Evolutionary conservation across 2,329 filamentous ascomycete species (phyloP).

Genomic region (Penicillium sp.): DNA sequence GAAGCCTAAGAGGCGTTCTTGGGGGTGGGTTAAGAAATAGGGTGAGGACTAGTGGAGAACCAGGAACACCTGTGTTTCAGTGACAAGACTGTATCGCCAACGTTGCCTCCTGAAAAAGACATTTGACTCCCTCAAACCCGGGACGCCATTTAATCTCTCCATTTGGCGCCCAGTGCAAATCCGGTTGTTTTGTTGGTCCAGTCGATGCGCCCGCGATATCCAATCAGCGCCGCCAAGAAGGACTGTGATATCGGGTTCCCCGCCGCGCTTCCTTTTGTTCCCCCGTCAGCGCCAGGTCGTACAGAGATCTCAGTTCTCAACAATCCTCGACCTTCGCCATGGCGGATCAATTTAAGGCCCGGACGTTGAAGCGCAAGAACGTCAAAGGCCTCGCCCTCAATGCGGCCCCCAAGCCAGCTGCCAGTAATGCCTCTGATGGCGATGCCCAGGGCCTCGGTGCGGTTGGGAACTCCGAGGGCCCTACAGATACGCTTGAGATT

Average conservation of each 20-base stretch:
- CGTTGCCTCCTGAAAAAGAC: background rate
- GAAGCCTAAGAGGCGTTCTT: background rate
- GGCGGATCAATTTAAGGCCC: slow-evolving; percentile 61
- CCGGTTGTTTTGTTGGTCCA: slow-evolving; percentile 17
- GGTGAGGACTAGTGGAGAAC: slow-evolving; percentile 19
- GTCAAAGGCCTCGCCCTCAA: slow-evolving; percentile 91
- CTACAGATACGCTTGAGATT: slow-evolving; percentile 79
- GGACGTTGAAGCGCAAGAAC: slow-evolving; percentile 98
- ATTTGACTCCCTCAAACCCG: background rate
- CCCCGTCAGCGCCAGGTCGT: slow-evolving; percentile 11
- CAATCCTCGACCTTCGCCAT: slow-evolving; percentile 36
- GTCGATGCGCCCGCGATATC: slow-evolving; percentile 25
- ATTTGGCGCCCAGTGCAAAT: slow-evolving; percentile 20
- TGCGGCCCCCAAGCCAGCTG: slow-evolving; percentile 64
- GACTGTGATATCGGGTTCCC: slow-evolving; percentile 29
- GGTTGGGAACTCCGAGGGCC: slow-evolving; percentile 57
- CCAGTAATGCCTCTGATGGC: slow-evolving; percentile 68
- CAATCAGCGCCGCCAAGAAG: slow-evolving; percentile 29
- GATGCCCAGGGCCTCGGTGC: slow-evolving; percentile 63
- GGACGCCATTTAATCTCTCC: slow-evolving; percentile 1
- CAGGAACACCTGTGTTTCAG: slow-evolving; percentile 21
- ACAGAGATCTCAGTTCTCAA: background rate
- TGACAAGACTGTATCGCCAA: background rate
- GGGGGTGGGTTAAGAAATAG: slow-evolving; percentile 3
- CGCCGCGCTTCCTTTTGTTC: slow-evolving; percentile 18